Evolutionary conservation across 257 asterid genomes (phyloP).

Genomic region (Coffea eugenioides): DNA sequence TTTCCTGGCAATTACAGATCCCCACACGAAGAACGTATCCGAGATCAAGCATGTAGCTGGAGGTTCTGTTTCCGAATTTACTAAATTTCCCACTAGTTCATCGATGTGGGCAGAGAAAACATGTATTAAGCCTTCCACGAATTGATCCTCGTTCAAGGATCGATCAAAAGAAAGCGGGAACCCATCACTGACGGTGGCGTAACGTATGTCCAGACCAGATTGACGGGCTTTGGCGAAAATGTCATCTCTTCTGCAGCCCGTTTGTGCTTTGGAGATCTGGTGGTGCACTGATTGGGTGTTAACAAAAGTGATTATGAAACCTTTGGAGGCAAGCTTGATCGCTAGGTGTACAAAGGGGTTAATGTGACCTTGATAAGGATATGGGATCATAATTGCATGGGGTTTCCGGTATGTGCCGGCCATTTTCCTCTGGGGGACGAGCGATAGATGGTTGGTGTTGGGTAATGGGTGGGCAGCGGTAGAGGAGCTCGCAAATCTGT

Average conservation of each 20-base stretch:
- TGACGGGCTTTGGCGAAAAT: constrained; percentile 29
- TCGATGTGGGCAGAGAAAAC: constrained; percentile 50
- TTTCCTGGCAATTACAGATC: constrained; percentile 46
- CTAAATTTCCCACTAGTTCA: constrained; percentile 24
- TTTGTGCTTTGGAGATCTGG: too few relatives aligned
- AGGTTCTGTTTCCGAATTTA: constrained; percentile 21
- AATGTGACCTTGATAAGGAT: too few relatives aligned
- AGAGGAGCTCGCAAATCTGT: too few relatives aligned
- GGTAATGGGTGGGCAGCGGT: too few relatives aligned
- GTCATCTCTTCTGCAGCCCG: not conserved
- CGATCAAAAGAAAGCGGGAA: constrained; percentile 40
- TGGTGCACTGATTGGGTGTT: too few relatives aligned
- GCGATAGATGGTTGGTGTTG: too few relatives aligned
- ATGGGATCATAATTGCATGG: too few relatives aligned
- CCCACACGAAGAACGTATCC: constrained; percentile 46
- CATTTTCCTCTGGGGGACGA: not conserved
- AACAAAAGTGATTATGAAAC: too few relatives aligned
- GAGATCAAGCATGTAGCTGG: constrained; percentile 47
- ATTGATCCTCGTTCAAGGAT: constrained; percentile 41
- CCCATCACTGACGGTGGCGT: constrained; percentile 44
- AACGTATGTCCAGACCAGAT: constrained; percentile 44
- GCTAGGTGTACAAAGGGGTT: too few relatives aligned
- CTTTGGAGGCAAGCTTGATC: too few relatives aligned
- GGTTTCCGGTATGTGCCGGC: too few relatives aligned
- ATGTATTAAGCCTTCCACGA: constrained; percentile 44